Conservation (phyloP, 441 rosid genomes). For the Macaranga tanarius region DNA sequence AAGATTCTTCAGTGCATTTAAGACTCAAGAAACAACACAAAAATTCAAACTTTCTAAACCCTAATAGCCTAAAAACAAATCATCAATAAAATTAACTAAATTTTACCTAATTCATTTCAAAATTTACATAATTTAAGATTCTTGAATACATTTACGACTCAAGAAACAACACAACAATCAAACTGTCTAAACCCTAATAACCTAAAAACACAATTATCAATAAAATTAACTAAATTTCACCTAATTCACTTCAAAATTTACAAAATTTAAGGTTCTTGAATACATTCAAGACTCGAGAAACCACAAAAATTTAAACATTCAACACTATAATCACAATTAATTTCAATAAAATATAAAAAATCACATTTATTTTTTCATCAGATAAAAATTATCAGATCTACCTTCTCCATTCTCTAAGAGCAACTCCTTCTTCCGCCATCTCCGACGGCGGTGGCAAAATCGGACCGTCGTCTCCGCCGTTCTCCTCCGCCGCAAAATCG, state of each 20-base stretch:
- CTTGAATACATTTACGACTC: background rate
- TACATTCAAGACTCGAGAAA: background rate
- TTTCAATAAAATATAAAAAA: background rate
- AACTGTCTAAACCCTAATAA: background rate
- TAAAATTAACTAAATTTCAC: background rate
- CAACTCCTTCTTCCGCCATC: constrained; percentile 63
- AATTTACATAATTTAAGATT: background rate
- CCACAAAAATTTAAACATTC: no score
- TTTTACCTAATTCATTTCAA: no score
- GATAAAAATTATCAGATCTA: constrained; percentile 2
- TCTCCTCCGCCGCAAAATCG: constrained; percentile 27
- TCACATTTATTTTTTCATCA: background rate
- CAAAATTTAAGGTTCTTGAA: background rate
- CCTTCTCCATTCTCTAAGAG: constrained; percentile 85
- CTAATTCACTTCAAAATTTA: no score
- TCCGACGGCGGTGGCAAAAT: constrained; percentile 55
- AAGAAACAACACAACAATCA: background rate
- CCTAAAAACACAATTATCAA: background rate
- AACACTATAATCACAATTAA: background rate
- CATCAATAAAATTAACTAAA: background rate
- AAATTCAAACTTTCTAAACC: background rate
- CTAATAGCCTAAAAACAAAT: background rate
- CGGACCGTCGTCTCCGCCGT: constrained; percentile 53
- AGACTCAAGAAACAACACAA: background rate
- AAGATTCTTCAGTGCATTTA: background rate